These are phyloP conservation scores for Microcyclosporella mali DNA, from an alignment of 2,329 filamentous ascomycete genomes.

Conservation along the genomic window DNA sequence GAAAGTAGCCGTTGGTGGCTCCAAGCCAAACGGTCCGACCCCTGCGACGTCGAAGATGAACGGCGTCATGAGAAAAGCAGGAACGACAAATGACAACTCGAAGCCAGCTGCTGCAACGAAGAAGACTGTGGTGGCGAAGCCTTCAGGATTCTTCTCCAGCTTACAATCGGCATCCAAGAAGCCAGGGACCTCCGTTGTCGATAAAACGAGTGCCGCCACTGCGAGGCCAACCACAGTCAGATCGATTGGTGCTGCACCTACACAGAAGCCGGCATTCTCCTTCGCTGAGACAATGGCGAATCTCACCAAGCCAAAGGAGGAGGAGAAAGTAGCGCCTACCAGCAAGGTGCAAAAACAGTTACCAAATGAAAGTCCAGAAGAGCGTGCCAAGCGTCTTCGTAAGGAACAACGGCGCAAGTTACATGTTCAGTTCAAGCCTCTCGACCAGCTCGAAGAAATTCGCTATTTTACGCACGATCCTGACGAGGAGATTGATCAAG, in stretches of 20 bases:
- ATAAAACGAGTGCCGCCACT: constrained; percentile 23
- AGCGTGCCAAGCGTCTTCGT: constrained; percentile 60
- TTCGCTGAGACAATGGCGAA: constrained; percentile 36
- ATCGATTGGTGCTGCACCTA: constrained; percentile 15
- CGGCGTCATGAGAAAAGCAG: constrained; percentile 23
- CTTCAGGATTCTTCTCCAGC: constrained; percentile 41
- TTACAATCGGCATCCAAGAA: constrained; percentile 44
- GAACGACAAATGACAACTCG: constrained; percentile 8
- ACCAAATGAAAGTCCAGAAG: constrained; percentile 59
- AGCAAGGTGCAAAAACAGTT: constrained; percentile 49
- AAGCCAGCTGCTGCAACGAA: constrained; percentile 20
- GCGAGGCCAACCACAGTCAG: constrained; percentile 25
- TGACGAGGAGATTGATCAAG: constrained; percentile 62
- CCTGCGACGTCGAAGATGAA: constrained; percentile 15
- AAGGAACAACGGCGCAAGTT: constrained; percentile 67
- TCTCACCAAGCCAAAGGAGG: constrained; percentile 50
- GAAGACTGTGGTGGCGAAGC: constrained; percentile 36
- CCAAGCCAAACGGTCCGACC: constrained; percentile 17
- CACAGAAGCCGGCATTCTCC: constrained; percentile 32
- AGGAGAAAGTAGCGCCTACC: constrained; percentile 40
- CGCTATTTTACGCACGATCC: constrained; percentile 67
- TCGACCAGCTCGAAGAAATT: constrained; percentile 59
- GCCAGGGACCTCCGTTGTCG: constrained; percentile 27
- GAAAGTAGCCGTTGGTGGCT: constrained; percentile 25
- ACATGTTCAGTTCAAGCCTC: constrained; percentile 65